phyloP scores from a whole-genome alignment of 371 early-diverging fungal genomes.

The Syncephalastrum monosporum region DNA sequence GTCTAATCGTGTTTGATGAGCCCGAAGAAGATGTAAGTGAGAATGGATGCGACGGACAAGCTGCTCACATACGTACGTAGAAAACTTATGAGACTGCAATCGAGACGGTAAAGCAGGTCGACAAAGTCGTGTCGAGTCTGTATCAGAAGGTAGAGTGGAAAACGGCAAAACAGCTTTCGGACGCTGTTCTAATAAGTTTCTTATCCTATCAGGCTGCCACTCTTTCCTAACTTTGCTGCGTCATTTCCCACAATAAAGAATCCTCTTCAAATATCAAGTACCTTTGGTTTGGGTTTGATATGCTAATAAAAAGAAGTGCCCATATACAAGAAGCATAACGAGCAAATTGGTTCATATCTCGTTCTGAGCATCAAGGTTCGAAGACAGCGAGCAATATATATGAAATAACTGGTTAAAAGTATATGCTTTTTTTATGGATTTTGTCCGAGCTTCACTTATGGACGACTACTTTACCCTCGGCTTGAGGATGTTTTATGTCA shows the following conservation, averaged over 20 bases:
- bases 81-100: slow-evolving; percentile 91
- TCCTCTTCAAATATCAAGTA: too few species aligned
- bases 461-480: slow-evolving; percentile 56
- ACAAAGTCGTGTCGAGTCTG: slow-evolving; percentile 90
- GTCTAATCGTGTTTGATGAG: slow-evolving; percentile 93
- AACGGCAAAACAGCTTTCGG: not conserved
- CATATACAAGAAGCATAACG: too few species aligned
- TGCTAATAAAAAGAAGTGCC: too few species aligned
- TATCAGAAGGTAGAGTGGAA: slow-evolving; percentile 78
- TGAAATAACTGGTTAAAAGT: too few species aligned
- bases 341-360: too few species aligned
- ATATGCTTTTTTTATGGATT: not conserved
- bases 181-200: not conserved
- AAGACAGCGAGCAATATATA: too few species aligned
- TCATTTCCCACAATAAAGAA: too few species aligned
- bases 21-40: slow-evolving; percentile 73
- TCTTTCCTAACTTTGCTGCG: slow-evolving; percentile 9
- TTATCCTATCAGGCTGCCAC: slow-evolving; percentile 14
- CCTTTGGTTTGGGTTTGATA: too few species aligned
- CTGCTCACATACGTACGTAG: slow-evolving; percentile 26
- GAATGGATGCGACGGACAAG: not conserved
- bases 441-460: slow-evolving; percentile 43
- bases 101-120: slow-evolving; percentile 94
- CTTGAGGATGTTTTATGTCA: slow-evolving; percentile 66
- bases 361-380: too few species aligned